Conservation (phyloP, 2,329 filamentous ascomycete species). For the Trichothecium roseum region DNA sequence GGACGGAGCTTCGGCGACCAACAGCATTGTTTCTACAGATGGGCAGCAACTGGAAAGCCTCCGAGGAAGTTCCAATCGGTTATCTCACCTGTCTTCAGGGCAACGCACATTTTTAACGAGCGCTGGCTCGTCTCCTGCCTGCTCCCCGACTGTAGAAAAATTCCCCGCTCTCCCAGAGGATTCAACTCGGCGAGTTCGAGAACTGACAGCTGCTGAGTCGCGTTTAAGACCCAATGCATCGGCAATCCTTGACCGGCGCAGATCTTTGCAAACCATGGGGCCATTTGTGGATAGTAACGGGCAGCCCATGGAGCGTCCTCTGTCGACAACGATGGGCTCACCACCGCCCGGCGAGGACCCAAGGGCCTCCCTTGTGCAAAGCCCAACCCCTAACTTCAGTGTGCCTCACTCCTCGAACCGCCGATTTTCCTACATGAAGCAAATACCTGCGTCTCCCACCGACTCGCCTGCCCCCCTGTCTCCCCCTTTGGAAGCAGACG, state of each 20-base stretch:
- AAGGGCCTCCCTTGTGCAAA: conserved; percentile 7
- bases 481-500: neutral
- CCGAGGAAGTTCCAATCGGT: conserved; percentile 43
- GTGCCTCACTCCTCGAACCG: conserved; percentile 35
- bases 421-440: conserved; percentile 29
- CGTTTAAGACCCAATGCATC: conserved; percentile 40
- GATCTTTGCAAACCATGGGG: conserved; percentile 38
- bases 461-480: neutral
- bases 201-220: conserved; percentile 20
- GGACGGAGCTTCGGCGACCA: conserved; percentile 47
- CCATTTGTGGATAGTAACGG: conserved; percentile 26
- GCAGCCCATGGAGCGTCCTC: conserved; percentile 2
- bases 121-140: conserved; percentile 44
- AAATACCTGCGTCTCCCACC: neutral
- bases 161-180: conserved; percentile 22
- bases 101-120: conserved; percentile 52
- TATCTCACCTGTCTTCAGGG: conserved; percentile 50
- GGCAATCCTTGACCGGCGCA: conserved; percentile 38
- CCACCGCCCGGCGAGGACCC: conserved; percentile 4
- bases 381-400: conserved; percentile 40
- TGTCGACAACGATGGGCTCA: conserved; percentile 12
- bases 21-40: conserved; percentile 47
- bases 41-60: conserved; percentile 47
- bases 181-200: conserved; percentile 10
- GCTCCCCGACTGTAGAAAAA: conserved; percentile 43